Percentiles rank a stretch among this genome's conserved stretches.
Conservation (phyloP, 306 rosid genomes). For the Crotalaria pallida region DNA sequence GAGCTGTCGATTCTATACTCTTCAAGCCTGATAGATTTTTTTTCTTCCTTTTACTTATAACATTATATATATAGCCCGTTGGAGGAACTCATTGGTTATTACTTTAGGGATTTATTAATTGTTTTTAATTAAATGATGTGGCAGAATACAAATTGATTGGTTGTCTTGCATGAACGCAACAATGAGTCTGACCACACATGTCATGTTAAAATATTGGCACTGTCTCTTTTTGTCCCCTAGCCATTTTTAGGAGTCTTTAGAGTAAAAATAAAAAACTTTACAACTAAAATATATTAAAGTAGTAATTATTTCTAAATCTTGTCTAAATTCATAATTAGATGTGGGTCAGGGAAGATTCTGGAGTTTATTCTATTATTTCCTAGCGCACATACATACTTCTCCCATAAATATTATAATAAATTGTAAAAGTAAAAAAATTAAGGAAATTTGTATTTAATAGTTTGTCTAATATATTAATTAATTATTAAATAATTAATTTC, state of each 20-base stretch:
- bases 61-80: background rate
- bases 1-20: background rate
- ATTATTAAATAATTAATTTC: too few species aligned
- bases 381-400: too few species aligned
- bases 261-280: background rate
- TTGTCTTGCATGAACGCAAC: constrained; percentile 58
- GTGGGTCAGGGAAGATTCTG: constrained; percentile 11
- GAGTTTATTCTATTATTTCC: background rate
- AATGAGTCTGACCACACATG: constrained; percentile 49
- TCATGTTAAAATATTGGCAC: constrained; percentile 30
- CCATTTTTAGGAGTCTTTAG: constrained; percentile 23
- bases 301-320: background rate
- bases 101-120: constrained; percentile 24
- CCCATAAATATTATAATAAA: too few species aligned
- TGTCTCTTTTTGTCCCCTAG: constrained; percentile 45
- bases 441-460: too few species aligned
- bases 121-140: constrained; percentile 25
- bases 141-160: constrained; percentile 42
- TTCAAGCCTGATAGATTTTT: background rate
- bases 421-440: too few species aligned
- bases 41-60: background rate
- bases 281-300: constrained; percentile 27
- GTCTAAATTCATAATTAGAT: background rate
- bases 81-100: constrained; percentile 16
- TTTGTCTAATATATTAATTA: too few species aligned